These are phyloP conservation scores for Oenanthe javanica DNA, from an alignment of 140 eudicot species.

Conservation along the genomic window DNA sequence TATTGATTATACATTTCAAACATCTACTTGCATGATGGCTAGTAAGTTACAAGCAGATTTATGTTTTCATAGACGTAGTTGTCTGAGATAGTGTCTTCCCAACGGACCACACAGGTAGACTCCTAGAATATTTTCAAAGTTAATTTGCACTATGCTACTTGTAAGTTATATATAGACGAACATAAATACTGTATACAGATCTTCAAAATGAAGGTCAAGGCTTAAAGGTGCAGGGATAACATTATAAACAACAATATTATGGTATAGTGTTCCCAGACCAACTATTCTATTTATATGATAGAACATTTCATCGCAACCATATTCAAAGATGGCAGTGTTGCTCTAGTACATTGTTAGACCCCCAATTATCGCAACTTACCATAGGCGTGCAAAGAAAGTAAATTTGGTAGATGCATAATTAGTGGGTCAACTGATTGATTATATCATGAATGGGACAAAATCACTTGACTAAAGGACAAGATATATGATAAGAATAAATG, in stretches of 20 bases:
- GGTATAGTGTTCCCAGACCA: background rate
- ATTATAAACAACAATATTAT: background rate
- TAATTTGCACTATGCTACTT: background rate
- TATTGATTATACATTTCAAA: background rate
- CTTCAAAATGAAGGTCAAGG: background rate
- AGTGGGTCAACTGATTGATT: no score
- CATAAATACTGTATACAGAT: background rate
- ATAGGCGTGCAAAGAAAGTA: no score
- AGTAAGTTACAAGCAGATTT: no score
- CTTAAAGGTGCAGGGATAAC: background rate
- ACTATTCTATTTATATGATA: background rate
- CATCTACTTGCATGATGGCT: background rate
- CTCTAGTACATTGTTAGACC: background rate
- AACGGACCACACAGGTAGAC: no score
- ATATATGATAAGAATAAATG: no score
- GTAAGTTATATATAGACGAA: background rate
- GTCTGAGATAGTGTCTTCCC: no score
- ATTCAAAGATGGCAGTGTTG: background rate
- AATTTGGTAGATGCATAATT: no score
- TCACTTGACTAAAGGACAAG: no score
- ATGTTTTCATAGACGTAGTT: no score
- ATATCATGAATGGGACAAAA: no score
- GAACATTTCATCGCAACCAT: background rate
- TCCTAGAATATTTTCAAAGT: background rate
- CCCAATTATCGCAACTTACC: no score